phyloP scores from a whole-genome alignment of 2,329 filamentous ascomycete genomes.

The Mariannaea elegans region DNA sequence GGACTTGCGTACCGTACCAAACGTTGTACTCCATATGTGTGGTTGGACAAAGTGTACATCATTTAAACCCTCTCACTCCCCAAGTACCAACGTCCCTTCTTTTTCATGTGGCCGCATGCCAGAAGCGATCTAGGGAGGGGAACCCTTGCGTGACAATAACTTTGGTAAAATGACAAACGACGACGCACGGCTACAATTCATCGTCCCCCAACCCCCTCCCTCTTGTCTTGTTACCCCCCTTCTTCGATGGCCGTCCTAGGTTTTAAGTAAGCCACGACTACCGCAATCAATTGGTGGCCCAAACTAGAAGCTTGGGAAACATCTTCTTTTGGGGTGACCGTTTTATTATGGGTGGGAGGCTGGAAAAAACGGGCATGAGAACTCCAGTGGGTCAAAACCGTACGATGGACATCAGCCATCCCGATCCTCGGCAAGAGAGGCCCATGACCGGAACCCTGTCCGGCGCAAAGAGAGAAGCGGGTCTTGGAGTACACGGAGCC shows the following conservation, averaged over 20 bases:
- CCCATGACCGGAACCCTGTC: constrained; percentile 7
- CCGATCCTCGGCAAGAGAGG: constrained; percentile 20
- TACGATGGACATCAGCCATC: constrained; percentile 17
- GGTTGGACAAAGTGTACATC: no score
- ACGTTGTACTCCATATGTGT: no score
- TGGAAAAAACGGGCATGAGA: no score
- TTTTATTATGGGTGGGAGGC: no score
- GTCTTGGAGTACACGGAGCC: constrained; percentile 10
- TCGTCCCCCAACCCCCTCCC: background rate
- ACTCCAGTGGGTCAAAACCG: constrained; percentile 14
- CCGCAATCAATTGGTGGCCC: no score
- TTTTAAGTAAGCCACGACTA: no score
- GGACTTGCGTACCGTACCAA: background rate
- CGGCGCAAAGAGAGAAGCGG: constrained; percentile 1
- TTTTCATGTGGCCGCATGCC: background rate
- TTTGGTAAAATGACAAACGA: constrained; percentile 25
- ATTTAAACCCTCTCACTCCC: no score
- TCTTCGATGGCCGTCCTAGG: no score
- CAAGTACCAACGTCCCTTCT: background rate
- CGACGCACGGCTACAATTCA: constrained; percentile 25
- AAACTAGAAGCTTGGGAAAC: no score
- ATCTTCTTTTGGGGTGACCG: no score
- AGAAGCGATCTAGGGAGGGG: constrained; percentile 7
- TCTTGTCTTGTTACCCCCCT: no score
- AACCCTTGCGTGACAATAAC: constrained; percentile 8